phyloP scores from a whole-genome alignment of 306 rosid species.

The Acmispon strigosus region DNA sequence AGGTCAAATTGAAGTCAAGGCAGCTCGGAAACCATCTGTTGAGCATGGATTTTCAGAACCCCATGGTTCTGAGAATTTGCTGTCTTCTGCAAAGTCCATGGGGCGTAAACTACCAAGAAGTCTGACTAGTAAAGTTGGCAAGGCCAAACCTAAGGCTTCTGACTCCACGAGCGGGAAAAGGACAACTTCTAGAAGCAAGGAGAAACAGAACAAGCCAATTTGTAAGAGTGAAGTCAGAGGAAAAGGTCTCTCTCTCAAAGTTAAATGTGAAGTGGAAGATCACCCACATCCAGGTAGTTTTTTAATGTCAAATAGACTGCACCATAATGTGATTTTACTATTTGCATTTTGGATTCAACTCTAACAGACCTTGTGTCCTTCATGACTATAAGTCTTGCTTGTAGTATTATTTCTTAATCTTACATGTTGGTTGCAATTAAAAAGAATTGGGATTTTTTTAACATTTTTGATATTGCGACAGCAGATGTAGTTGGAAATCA shows the following conservation, averaged over 20 bases:
- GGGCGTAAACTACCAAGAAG: slow-evolving; percentile 53
- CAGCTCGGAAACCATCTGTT: slow-evolving; percentile 27
- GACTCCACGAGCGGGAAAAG: slow-evolving; percentile 41
- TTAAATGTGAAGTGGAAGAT: slow-evolving; percentile 34
- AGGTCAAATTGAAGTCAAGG: slow-evolving; percentile 29
- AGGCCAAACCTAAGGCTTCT: slow-evolving; percentile 48
- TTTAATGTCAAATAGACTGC: not conserved
- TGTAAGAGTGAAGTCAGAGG: slow-evolving; percentile 46
- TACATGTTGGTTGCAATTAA: slow-evolving; percentile 4
- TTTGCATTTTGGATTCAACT: slow-evolving; percentile 7
- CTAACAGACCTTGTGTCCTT: not conserved
- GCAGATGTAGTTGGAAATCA: slow-evolving; percentile 40
- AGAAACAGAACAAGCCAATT: slow-evolving; percentile 38
- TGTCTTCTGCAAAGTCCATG: slow-evolving; percentile 38
- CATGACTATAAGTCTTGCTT: not conserved
- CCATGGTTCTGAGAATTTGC: slow-evolving; percentile 28
- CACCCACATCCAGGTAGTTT: slow-evolving; percentile 48
- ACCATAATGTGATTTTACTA: slow-evolving; percentile 6
- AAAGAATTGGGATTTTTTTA: not conserved
- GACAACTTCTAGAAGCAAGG: slow-evolving; percentile 38
- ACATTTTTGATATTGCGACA: slow-evolving; percentile 20
- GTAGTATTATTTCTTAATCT: slow-evolving; percentile 15
- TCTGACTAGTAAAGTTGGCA: slow-evolving; percentile 34
- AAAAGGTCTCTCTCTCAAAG: slow-evolving; percentile 30
- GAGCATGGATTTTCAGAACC: slow-evolving; percentile 30